A percentile compares a stretch with the other conserved stretches of the same genome.
These are phyloP conservation scores for Aspergillus awamori DNA, from an alignment of 2,329 filamentous ascomycete species.

Conservation along the genomic window DNA sequence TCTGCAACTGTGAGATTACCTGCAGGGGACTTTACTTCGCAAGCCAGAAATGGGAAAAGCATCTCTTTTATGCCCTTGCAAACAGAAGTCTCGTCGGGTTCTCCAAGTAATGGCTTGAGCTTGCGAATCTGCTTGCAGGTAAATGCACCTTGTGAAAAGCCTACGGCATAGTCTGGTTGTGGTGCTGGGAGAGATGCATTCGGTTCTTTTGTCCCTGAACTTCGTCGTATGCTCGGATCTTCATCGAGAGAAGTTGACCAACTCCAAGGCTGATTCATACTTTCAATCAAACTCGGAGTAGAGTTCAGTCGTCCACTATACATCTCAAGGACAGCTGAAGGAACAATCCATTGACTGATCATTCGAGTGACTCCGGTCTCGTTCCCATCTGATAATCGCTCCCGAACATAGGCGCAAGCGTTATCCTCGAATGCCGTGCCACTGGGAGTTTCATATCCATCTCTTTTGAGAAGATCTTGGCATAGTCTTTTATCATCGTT, in stretches of 20 bases:
- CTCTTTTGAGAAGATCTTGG: background rate
- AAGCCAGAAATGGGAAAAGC: constrained; percentile 10
- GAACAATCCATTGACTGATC: background rate
- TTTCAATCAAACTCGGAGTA: background rate
- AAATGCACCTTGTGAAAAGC: background rate
- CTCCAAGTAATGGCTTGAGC: background rate
- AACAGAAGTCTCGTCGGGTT: background rate
- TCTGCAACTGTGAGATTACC: background rate
- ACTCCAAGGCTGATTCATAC: background rate
- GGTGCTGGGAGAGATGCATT: background rate
- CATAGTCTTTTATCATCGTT: background rate
- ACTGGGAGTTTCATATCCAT: background rate
- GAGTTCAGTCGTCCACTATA: background rate
- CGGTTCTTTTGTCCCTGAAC: too few species aligned
- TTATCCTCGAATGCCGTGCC: background rate
- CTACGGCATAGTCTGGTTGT: constrained; percentile 9
- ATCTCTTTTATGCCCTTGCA: background rate
- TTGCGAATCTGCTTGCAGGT: background rate
- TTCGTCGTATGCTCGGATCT: background rate
- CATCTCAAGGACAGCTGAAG: background rate
- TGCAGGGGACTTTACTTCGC: background rate
- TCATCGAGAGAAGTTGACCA: background rate
- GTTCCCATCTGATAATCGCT: background rate
- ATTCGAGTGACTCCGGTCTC: background rate
- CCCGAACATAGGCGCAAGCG: background rate